Evolutionary conservation across 176 grass and related monocot genomes (phyloP), one percentile per base, ranked within the genome.

Genomic region (Carex cristatella): DNA sequence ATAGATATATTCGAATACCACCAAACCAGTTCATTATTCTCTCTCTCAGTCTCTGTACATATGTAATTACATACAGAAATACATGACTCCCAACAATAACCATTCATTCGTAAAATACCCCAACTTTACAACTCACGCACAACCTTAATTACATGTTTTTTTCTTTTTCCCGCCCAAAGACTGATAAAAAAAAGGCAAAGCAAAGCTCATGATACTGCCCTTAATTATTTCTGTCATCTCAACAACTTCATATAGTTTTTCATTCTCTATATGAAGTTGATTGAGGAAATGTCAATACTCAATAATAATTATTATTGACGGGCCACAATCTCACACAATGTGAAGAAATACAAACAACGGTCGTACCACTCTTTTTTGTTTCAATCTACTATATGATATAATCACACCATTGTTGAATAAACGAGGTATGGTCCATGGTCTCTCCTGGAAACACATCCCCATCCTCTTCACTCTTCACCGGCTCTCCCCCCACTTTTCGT

Each of bases 361-460:
- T 58, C 4, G 30, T 33, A 5, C 7, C 74, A 58, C 13, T 30
- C 12, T 55, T 79, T 63, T 23, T 23, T 23, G 23, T 48, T 13
- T 9, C 48, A 65, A 19, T 40, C 16, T 16, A 10, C 90, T 86
- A 98, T 59, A 98, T 98, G 74, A 42, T 87, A 85, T 97, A 97
- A 85, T 97, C 89, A 5, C 87, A 94, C 94, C 94, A 97, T 88
- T 92, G 88, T 55, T 90, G 87, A 65, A 97, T 94, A 82, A 94
- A 97, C 28, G 86, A 94, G 38, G 95, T 98, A 60, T 98, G 95
- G 56, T 98, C 95, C 95, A 98, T 98, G 86, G 92, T 94, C 65
- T 98, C 92, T 40, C 92, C 86, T 0, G 95, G 92, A 65, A 94
- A 86, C 46, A 90, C 88, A 48, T 83, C 81, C 23, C 23, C 61